phyloP scores from a whole-genome alignment of 2,329 filamentous ascomycete species.

The Mariannaea elegans region DNA sequence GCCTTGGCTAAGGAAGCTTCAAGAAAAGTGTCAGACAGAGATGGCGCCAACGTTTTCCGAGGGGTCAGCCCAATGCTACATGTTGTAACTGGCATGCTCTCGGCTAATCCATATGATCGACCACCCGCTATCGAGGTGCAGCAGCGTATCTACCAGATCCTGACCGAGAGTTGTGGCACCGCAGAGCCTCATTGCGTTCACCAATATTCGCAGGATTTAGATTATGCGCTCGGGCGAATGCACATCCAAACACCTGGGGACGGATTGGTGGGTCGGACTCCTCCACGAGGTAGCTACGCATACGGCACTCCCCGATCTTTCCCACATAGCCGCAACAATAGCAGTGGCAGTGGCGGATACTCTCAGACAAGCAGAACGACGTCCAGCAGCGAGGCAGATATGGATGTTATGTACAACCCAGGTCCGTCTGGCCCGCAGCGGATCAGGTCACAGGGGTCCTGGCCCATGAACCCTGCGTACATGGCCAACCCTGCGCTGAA shows the following conservation, averaged over 20 bases:
- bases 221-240: constrained; percentile 36
- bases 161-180: constrained; percentile 58
- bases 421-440: constrained; percentile 35
- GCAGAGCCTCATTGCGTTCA: constrained; percentile 64
- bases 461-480: constrained; percentile 35
- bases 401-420: constrained; percentile 32
- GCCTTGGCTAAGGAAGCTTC: constrained; percentile 66
- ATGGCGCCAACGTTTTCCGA: constrained; percentile 56
- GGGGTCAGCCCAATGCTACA: constrained; percentile 63
- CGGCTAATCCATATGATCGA: constrained; percentile 60
- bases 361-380: constrained; percentile 48
- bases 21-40: constrained; percentile 52
- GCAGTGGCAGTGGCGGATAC: constrained; percentile 48
- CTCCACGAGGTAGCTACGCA: constrained; percentile 38
- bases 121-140: constrained; percentile 63
- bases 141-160: constrained; percentile 60
- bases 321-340: constrained; percentile 44
- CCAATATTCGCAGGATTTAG: constrained; percentile 51
- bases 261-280: constrained; percentile 10
- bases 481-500: constrained; percentile 22
- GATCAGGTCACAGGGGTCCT: constrained; percentile 29
- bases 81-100: constrained; percentile 64
- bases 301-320: constrained; percentile 42
- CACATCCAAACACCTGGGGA: constrained; percentile 29
- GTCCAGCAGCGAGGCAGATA: constrained; percentile 42